phyloP scores from a whole-genome alignment of 768 basidiomycete genomes.

The Kondoa malvinella region DNA sequence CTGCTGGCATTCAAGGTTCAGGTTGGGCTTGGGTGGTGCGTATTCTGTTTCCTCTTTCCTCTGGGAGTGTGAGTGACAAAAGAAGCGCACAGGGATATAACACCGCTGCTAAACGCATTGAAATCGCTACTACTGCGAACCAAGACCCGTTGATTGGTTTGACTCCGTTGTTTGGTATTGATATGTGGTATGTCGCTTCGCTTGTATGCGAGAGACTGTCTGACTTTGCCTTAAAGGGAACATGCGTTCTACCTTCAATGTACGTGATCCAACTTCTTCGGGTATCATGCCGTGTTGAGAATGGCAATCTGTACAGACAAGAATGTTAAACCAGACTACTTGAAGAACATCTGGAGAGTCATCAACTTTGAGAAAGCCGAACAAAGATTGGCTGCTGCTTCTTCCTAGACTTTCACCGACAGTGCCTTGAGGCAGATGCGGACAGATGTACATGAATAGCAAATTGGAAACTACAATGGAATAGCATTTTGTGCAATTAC shows the following conservation, averaged over 20 bases:
- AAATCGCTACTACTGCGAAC: constrained; percentile 53
- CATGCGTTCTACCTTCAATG: constrained; percentile 6
- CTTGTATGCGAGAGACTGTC: neutral
- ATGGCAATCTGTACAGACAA: constrained; percentile 32
- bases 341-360: constrained; percentile 81
- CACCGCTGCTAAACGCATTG: constrained; percentile 13
- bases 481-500: no score
- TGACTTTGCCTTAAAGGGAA: constrained; percentile 29
- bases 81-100: constrained; percentile 17
- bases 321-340: constrained; percentile 88
- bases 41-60: neutral
- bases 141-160: constrained; percentile 79
- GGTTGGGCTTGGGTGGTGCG: neutral
- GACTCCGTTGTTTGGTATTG: constrained; percentile 80
- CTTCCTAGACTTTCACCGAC: no score
- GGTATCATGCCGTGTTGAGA: neutral
- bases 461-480: no score
- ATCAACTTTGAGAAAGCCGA: constrained; percentile 93
- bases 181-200: constrained; percentile 90
- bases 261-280: neutral
- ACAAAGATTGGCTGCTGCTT: constrained; percentile 9
- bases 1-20: constrained; percentile 72
- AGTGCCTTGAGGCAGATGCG: no score
- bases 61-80: constrained; percentile 12
- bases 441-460: no score